These are phyloP conservation scores for Cryptococcus sp. DNA, from an alignment of 1,284 basidiomycete genomes.

Conservation along the genomic window DNA sequence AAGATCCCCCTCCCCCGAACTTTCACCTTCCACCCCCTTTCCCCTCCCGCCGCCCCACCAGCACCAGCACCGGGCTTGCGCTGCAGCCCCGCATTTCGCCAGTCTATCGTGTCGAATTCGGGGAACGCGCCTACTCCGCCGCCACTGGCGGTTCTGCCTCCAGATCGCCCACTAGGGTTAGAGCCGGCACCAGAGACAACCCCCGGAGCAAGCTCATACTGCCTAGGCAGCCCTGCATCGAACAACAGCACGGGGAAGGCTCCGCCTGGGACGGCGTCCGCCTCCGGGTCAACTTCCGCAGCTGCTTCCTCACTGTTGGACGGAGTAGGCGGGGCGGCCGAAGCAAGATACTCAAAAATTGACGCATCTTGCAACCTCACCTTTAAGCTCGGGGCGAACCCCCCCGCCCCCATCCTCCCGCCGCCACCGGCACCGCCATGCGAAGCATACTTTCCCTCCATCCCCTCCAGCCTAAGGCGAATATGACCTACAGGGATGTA, in stretches of 20 bases:
- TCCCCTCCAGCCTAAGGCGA: slow-evolving; percentile 34
- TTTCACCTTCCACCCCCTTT: slow-evolving; percentile 42
- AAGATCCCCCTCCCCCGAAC: slow-evolving; percentile 34
- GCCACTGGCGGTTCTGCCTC: not conserved
- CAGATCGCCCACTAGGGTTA: not conserved
- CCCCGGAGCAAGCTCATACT: slow-evolving; percentile 35
- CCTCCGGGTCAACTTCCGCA: not conserved
- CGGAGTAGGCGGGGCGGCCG: slow-evolving; percentile 12
- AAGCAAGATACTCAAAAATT: slow-evolving; percentile 40
- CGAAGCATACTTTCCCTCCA: slow-evolving; percentile 23
- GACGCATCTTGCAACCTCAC: slow-evolving; percentile 28
- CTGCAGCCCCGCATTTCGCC: slow-evolving; percentile 43
- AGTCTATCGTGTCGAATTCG: slow-evolving; percentile 44
- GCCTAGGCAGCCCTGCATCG: slow-evolving; percentile 40
- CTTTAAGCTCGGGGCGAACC: slow-evolving; percentile 1
- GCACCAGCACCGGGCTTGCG: slow-evolving; percentile 11
- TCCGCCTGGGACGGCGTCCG: slow-evolving; percentile 35
- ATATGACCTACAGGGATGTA: slow-evolving; percentile 41
- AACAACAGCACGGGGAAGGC: slow-evolving; percentile 47
- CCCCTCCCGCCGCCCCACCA: slow-evolving; percentile 15
- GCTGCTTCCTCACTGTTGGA: not conserved
- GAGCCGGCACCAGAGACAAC: slow-evolving; percentile 3
- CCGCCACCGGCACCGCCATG: not conserved
- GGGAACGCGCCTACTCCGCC: slow-evolving; percentile 24
- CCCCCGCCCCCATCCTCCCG: not conserved